These are phyloP conservation scores for Usnea hakonensis DNA, from an alignment of 495 filamentous ascomycete species.

Conservation along the genomic window DNA sequence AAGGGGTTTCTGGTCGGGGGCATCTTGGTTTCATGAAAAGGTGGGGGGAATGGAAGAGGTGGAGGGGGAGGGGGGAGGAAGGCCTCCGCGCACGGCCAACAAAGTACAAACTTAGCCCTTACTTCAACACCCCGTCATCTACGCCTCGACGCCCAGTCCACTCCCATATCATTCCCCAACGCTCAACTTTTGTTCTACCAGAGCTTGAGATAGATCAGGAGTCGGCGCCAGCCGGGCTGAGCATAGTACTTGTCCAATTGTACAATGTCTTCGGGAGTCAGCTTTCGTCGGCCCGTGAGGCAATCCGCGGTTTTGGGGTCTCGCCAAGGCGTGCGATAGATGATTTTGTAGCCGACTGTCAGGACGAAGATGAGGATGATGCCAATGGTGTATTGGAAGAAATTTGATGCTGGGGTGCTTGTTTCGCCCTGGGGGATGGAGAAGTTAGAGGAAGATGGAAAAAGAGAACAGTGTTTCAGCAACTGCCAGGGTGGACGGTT, in stretches of 20 bases:
- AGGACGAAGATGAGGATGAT: conserved; percentile 22
- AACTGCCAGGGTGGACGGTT: background rate
- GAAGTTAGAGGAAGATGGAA: background rate
- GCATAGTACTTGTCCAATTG: conserved; percentile 25
- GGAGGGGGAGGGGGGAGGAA: too few species aligned
- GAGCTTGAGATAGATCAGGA: conserved; percentile 23
- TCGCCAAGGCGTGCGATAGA: conserved; percentile 21
- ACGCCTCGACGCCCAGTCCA: too few species aligned
- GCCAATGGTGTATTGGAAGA: conserved; percentile 32
- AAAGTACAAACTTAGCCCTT: too few species aligned
- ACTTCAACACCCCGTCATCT: too few species aligned
- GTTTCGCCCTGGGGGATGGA: conserved; percentile 2
- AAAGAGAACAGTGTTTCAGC: background rate
- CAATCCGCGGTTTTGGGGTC: conserved; percentile 23
- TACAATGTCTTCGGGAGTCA: conserved; percentile 23
- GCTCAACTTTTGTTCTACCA: too few species aligned
- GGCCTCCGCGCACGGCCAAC: too few species aligned
- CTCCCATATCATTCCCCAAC: too few species aligned
- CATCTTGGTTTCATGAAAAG: too few species aligned
- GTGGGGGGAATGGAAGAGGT: too few species aligned
- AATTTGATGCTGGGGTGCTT: conserved; percentile 23
- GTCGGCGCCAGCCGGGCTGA: conserved; percentile 21
- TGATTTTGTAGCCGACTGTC: conserved; percentile 26
- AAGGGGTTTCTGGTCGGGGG: too few species aligned
- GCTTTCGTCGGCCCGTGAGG: conserved; percentile 22